Evolutionary conservation across 139 green algal species (phyloP).

Genomic region (Chlorella sorokiniana): DNA sequence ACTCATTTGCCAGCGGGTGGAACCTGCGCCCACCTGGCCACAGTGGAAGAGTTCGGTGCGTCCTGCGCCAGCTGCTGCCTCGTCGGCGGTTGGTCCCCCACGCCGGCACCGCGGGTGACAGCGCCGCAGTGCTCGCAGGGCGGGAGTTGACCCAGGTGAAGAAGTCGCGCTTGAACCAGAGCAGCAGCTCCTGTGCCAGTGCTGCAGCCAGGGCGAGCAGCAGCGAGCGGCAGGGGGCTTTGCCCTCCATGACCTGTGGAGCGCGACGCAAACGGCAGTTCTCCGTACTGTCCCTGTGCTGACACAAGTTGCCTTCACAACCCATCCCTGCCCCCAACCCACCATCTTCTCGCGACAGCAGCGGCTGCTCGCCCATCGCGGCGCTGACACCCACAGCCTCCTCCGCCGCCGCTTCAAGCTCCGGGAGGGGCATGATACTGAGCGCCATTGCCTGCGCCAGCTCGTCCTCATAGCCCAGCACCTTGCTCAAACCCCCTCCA

Average conservation of each 20-base stretch:
- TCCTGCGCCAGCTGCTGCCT: constrained; percentile 43
- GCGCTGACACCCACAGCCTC: constrained; percentile 37
- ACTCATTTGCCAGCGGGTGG: too few relatives aligned
- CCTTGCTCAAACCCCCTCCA: constrained; percentile 3
- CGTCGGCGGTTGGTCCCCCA: constrained; percentile 47
- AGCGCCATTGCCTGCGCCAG: constrained; percentile 54
- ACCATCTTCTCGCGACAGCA: constrained; percentile 39
- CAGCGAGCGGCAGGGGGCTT: neutral
- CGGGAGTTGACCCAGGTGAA: constrained; percentile 75
- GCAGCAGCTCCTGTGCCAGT: constrained; percentile 58
- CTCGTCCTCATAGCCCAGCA: constrained; percentile 56
- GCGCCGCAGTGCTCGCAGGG: constrained; percentile 56
- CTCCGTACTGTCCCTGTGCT: too few relatives aligned
- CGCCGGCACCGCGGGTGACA: constrained; percentile 18
- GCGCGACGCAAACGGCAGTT: too few relatives aligned
- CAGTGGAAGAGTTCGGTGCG: constrained; percentile 76
- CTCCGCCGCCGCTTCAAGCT: constrained; percentile 29
- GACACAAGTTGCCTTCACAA: too few relatives aligned
- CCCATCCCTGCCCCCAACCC: too few relatives aligned
- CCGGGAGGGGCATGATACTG: constrained; percentile 59
- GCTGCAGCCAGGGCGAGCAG: neutral
- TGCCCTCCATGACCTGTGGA: neutral
- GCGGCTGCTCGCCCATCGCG: constrained; percentile 43
- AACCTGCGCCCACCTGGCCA: neutral
- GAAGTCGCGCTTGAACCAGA: constrained; percentile 79